phyloP scores from a whole-genome alignment of 768 basidiomycete species.

The Phaffia tasmanica region DNA sequence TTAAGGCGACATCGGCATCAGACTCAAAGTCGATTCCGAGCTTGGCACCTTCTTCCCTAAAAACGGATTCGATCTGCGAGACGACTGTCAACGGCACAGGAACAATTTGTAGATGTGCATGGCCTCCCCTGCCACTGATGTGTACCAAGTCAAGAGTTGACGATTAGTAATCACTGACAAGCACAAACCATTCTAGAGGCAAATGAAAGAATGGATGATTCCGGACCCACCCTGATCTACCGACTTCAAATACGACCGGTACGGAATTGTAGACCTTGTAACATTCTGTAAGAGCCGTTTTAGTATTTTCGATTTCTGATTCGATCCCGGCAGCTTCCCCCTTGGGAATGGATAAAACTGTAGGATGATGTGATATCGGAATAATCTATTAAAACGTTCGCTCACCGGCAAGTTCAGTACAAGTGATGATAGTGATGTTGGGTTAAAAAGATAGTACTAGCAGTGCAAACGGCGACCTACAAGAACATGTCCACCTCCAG shows the following conservation, averaged over 20 bases:
- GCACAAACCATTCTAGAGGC: background rate
- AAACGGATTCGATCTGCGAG: slow-evolving; percentile 57
- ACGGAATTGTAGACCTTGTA: slow-evolving; percentile 59
- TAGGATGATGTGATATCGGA: slow-evolving; percentile 67
- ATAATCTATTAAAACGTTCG: slow-evolving; percentile 40
- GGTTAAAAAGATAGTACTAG: too few species aligned
- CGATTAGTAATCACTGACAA: background rate
- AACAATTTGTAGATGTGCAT: slow-evolving; percentile 78
- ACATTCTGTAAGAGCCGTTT: slow-evolving; percentile 57
- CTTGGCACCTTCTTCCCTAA: slow-evolving; percentile 56
- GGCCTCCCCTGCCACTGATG: slow-evolving; percentile 61
- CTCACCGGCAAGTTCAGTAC: too few species aligned
- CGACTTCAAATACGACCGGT: slow-evolving; percentile 77
- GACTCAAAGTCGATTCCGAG: slow-evolving; percentile 63
- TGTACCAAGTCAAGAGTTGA: background rate
- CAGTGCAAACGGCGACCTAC: slow-evolving; percentile 48
- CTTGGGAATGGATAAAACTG: slow-evolving; percentile 65
- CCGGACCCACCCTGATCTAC: slow-evolving; percentile 47
- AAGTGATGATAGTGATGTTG: too few species aligned
- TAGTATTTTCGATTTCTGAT: slow-evolving; percentile 72
- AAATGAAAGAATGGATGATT: background rate
- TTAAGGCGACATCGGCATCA: slow-evolving; percentile 55
- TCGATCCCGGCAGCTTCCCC: slow-evolving; percentile 65
- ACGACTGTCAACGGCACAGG: slow-evolving; percentile 56
- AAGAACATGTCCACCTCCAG: slow-evolving; percentile 91